These are phyloP conservation scores for Fusarium denticulatum DNA, from an alignment of 2,329 filamentous ascomycete species.

Conservation along the genomic window DNA sequence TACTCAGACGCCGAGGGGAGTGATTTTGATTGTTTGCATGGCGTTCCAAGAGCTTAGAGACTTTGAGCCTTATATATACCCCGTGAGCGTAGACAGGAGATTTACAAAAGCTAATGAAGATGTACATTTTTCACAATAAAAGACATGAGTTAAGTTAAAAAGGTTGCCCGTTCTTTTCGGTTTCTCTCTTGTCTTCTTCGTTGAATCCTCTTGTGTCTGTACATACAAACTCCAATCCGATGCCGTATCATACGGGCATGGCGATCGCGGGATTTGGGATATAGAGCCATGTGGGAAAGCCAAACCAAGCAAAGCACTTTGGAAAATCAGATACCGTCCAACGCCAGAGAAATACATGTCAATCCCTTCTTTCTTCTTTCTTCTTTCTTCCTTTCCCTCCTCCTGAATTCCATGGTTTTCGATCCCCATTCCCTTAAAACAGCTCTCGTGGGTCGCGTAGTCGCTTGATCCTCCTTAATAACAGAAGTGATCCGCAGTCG, in stretches of 20 bases:
- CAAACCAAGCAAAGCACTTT: slow-evolving; percentile 35
- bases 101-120: not conserved
- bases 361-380: slow-evolving; percentile 23
- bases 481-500: slow-evolving; percentile 5
- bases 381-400: slow-evolving; percentile 13
- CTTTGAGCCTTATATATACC: slow-evolving; percentile 31
- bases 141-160: slow-evolving; percentile 25
- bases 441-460: slow-evolving; percentile 35
- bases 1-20: slow-evolving; percentile 30
- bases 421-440: not conserved
- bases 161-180: slow-evolving; percentile 31
- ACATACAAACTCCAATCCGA: slow-evolving; percentile 44
- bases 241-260: slow-evolving; percentile 30
- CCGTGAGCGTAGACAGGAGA: slow-evolving; percentile 4
- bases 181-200: slow-evolving; percentile 40
- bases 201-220: slow-evolving; percentile 41
- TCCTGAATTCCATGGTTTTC: slow-evolving; percentile 10
- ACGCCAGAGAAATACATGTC: slow-evolving; percentile 39
- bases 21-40: slow-evolving; percentile 1
- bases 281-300: slow-evolving; percentile 32
- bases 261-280: slow-evolving; percentile 27
- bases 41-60: not conserved
- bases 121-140: slow-evolving; percentile 1
- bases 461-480: slow-evolving; percentile 5
- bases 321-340: slow-evolving; percentile 36